Percentiles rank a stretch among this genome's conserved stretches.
These are phyloP conservation scores for Boletus semigastroideus DNA, from an alignment of 1,284 basidiomycete species.

Conservation along the genomic window DNA sequence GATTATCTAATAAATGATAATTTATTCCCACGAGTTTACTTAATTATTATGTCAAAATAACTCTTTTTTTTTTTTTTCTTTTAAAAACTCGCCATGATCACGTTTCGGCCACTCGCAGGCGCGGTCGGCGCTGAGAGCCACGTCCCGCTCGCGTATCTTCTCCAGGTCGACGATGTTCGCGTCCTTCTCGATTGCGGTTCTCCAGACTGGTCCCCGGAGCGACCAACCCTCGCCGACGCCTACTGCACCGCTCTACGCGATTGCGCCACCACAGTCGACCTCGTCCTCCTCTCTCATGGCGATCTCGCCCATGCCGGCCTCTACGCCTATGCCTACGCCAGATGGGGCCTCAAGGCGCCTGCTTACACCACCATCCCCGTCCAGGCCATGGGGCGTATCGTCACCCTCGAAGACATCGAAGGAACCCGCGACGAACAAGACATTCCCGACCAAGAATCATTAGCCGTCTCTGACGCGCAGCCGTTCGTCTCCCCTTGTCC, in stretches of 20 bases:
- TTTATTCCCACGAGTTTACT: slow-evolving; percentile 30
- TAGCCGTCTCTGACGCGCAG: slow-evolving; percentile 18
- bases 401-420: slow-evolving; percentile 81
- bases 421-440: slow-evolving; percentile 77
- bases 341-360: slow-evolving; percentile 87
- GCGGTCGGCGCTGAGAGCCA: slow-evolving; percentile 69
- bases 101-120: slow-evolving; percentile 87
- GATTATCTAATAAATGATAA: slow-evolving; percentile 33
- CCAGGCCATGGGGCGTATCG: slow-evolving; percentile 93
- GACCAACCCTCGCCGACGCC: slow-evolving; percentile 47
- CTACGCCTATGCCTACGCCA: slow-evolving; percentile 87
- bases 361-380: slow-evolving; percentile 97
- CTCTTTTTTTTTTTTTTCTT: no score
- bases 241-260: slow-evolving; percentile 68
- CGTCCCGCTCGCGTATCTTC: slow-evolving; percentile 76
- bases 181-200: slow-evolving; percentile 95
- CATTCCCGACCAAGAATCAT: slow-evolving; percentile 43
- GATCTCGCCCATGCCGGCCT: slow-evolving; percentile 87
- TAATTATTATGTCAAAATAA: slow-evolving; percentile 12
- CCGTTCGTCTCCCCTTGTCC: slow-evolving; percentile 31
- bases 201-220: slow-evolving; percentile 76
- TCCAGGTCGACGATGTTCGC: slow-evolving; percentile 92
- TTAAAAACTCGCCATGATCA: slow-evolving; percentile 73
- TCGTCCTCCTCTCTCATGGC: slow-evolving; percentile 92
- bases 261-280: slow-evolving; percentile 73